These are phyloP conservation scores for Macrophomina phaseolina DNA, from an alignment of 2,329 filamentous ascomycete genomes.

Conservation along the genomic window DNA sequence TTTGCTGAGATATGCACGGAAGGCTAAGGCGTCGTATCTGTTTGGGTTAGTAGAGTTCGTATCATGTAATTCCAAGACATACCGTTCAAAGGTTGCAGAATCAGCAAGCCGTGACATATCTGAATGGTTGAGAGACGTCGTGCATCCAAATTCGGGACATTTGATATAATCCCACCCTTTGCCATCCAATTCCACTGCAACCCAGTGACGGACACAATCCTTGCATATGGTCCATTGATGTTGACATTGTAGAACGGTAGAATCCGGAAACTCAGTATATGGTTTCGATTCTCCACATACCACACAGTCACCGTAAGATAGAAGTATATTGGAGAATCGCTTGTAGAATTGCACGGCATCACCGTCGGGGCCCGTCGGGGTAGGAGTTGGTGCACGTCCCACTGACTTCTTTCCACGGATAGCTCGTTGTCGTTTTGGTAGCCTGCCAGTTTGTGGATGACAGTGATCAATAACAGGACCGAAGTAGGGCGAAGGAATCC, in stretches of 20 bases:
- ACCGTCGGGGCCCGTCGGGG: neutral
- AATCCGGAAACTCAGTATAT: neutral
- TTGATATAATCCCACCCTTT: conserved; percentile 55
- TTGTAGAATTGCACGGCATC: neutral
- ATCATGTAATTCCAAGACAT: conserved; percentile 24
- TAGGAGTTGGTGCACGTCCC: neutral
- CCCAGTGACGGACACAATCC: conserved; percentile 47
- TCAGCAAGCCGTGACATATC: conserved; percentile 56
- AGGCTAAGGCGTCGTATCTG: conserved; percentile 51
- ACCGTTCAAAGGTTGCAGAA: conserved; percentile 52
- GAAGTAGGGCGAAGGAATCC: conserved; percentile 7
- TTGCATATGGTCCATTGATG: conserved; percentile 44
- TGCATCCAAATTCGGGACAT: conserved; percentile 58
- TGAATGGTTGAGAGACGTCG: conserved; percentile 48
- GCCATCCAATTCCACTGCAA: conserved; percentile 42
- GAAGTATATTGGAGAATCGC: neutral
- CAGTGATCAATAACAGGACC: neutral
- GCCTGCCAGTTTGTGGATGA: no score
- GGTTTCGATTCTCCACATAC: conserved; percentile 7
- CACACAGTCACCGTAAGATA: neutral
- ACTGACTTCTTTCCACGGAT: neutral
- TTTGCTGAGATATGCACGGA: conserved; percentile 51
- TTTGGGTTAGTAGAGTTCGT: neutral
- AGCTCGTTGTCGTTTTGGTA: conserved; percentile 1
- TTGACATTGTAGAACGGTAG: conserved; percentile 33